Conservation (phyloP, 2,329 filamentous ascomycete genomes). For the Aspergillus persii region DNA sequence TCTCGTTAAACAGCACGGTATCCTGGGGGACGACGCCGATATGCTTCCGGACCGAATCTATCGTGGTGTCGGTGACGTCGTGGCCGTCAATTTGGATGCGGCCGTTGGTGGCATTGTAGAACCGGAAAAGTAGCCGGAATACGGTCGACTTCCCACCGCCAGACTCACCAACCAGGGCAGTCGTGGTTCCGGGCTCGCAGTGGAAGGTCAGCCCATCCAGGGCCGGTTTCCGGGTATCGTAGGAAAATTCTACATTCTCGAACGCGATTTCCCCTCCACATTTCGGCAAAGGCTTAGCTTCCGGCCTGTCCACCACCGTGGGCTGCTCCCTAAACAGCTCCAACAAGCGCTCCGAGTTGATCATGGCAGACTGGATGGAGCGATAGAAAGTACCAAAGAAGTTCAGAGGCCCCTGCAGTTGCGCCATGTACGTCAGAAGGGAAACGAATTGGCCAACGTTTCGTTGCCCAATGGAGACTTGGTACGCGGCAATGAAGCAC, state of each 20-base stretch:
- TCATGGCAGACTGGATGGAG: constrained; percentile 94
- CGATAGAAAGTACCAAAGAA: constrained; percentile 95
- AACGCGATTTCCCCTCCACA: constrained; percentile 84
- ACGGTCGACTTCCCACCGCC: constrained; percentile 96
- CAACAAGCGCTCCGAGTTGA: constrained; percentile 90
- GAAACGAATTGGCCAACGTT: constrained; percentile 69
- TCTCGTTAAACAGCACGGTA: constrained; percentile 91
- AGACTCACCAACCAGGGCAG: constrained; percentile 92
- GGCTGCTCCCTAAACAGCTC: constrained; percentile 96
- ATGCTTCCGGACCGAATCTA: constrained; percentile 84
- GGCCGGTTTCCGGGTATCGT: constrained; percentile 82
- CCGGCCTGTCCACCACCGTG: constrained; percentile 76
- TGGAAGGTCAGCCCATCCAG: constrained; percentile 80
- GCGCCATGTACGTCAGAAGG: constrained; percentile 73
- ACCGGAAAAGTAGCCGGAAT: constrained; percentile 92
- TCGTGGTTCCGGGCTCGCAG: constrained; percentile 86
- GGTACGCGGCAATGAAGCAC: constrained; percentile 72
- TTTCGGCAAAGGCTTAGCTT: constrained; percentile 59
- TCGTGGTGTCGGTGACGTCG: constrained; percentile 81
- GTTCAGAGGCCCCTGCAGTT: constrained; percentile 77
- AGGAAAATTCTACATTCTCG: constrained; percentile 85
- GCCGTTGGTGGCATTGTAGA: constrained; percentile 82
- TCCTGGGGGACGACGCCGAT: constrained; percentile 98
- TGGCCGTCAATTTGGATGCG: constrained; percentile 80
- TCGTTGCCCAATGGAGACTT: constrained; percentile 66